Base-by-base conservation (phyloP, 139 green algal genomes). In the Chara braunii region DNA sequence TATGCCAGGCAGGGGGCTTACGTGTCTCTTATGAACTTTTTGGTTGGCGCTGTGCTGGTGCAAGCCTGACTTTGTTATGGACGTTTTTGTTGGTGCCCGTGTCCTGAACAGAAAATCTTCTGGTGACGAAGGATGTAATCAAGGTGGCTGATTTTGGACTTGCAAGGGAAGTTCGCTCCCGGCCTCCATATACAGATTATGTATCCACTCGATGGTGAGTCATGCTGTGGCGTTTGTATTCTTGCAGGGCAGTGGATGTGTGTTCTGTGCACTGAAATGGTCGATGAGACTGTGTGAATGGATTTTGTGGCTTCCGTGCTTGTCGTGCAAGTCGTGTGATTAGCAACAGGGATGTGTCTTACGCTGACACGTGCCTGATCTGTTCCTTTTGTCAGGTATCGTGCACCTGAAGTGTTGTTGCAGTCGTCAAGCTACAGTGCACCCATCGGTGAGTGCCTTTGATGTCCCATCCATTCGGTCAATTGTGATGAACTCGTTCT, bases 61-160 rank as follows among this genome's bases (percentile, higher is more conserved):
- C n/a, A n/a, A n/a, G n/a, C n/a, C n/a, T n/a, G n/a, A n/a, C n/a
- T n/a, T n/a, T n/a, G n/a, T n/a, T n/a, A n/a, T n/a, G n/a, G n/a
- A n/a, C n/a, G n/a, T n/a, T n/a, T n/a, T n/a, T n/a, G n/a, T n/a
- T n/a, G n/a, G n/a, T n/a, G n/a, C n/a, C n/a, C n/a, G n/a, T n/a
- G n/a, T n/a, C n/a, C n/a, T n/a, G n/a, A n/a, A n/a, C n/a, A 84
- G 90, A 97, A 71, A 97, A 97, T 73, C 73, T 97, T 58, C 72
- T 97, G 40, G 82, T 90, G 37, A 84, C 75, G n/a, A 54, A 52
- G n/a, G 60, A 65, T 37, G 33, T 50, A 12, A 72, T 96, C 44
- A 97, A 97, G 73, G 84, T 97, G 12, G 91, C 87, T n/a, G 91
- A 97, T 75, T 95, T 96, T 81, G 91, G 91, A 3, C 77, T 97